Evolutionary conservation across 1,284 basidiomycete species (phyloP), one percentile per base, ranked within the genome.

Genomic region (Ustilago loliicola): DNA sequence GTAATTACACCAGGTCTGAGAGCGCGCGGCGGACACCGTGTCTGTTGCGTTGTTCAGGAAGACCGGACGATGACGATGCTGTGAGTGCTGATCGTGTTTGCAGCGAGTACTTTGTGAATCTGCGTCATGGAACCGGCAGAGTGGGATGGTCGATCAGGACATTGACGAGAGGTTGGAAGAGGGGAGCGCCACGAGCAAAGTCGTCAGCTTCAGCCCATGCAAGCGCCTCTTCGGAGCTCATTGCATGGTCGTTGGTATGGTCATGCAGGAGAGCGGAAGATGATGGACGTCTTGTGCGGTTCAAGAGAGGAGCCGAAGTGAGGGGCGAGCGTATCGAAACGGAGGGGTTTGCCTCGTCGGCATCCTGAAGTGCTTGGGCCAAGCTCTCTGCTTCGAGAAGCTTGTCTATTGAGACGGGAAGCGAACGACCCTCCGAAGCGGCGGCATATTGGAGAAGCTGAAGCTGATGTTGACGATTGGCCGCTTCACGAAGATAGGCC

Each of bases 201-300:
- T 80, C 77, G 54, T 80, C 77, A 7, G 77, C 77, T 57, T 77
- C 47, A 15, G 70, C 66, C 77, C 77, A 80, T 9, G 69, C 73
- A 9, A 72, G 54, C 1, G 48, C 58, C 55, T 79, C 77, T 25
- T 72, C 51, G 21, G 57, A 40, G 30, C n/a, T 55, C n/a, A 32
- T 29, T 8, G 38, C 51, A 15, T 36, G 25, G 17, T 27, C 34
- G 13, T n/a, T 5, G 8, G 40, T 52, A 21, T 66, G 25, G 17
- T 32, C 11, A 19, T 50, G 27, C 30, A 21, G 48, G 15, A 52
- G 66, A 23, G 32, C 21, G 2, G 66, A 54, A 27, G 36, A 53
- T 8, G 60, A 69, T 13, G 50, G 55, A 29, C 48, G 61, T 36
- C 61, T 59, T 19, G 23, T n/a, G 36, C n/a, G 36, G 42, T 36